phyloP scores from a whole-genome alignment of 306 rosid genomes.

The Cucurbita pepo region DNA sequence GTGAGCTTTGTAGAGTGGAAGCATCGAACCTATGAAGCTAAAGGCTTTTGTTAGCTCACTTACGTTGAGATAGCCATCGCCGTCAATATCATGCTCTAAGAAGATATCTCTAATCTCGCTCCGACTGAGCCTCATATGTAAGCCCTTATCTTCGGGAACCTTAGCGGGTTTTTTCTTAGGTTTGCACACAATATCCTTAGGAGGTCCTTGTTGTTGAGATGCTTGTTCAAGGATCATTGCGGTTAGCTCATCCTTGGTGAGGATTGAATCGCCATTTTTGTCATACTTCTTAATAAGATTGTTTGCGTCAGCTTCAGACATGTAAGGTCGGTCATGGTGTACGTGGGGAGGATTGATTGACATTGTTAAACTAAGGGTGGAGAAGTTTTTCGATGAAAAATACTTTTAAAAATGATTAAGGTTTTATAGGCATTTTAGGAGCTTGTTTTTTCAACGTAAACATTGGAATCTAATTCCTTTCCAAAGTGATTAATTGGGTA shows the following conservation, averaged over 20 bases:
- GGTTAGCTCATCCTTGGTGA: background rate
- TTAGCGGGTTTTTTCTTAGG: background rate
- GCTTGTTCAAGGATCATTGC: background rate
- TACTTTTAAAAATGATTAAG: background rate
- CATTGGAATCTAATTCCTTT: background rate
- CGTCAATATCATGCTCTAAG: background rate
- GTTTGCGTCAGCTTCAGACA: background rate
- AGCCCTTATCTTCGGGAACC: background rate
- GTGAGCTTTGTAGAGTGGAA: background rate
- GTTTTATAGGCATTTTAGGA: background rate
- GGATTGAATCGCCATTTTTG: background rate
- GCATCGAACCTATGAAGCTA: background rate
- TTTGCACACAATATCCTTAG: background rate
- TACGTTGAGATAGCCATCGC: background rate
- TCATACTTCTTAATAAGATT: background rate
- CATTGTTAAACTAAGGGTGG: background rate
- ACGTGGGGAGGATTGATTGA: background rate
- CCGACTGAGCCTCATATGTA: background rate
- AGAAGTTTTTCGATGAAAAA: background rate
- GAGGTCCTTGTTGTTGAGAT: background rate
- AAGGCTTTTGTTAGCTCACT: background rate
- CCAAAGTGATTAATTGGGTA: background rate
- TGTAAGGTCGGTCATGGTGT: background rate
- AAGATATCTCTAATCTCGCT: background rate
- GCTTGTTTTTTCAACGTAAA: background rate